Percentiles rank a stretch among this genome's conserved stretches.
Conservation (phyloP, 345 rosid genomes). For the Dimocarpus longan region DNA sequence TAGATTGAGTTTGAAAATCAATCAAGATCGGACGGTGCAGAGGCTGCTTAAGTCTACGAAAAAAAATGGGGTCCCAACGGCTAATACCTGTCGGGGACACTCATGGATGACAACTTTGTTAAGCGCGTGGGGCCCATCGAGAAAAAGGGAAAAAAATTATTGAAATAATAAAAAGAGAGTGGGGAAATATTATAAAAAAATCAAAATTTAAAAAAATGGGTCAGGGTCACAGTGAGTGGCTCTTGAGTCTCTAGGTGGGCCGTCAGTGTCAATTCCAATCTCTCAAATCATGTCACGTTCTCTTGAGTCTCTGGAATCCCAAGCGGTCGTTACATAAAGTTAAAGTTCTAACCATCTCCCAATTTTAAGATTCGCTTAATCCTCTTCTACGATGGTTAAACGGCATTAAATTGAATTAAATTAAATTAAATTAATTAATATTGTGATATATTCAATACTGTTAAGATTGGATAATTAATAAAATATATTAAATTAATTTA, state of each 20-base stretch:
- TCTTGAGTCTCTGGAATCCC: conserved; percentile 46
- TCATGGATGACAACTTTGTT: conserved; percentile 47
- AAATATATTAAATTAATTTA: no score
- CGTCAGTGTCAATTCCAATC: conserved; percentile 52
- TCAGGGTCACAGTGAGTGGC: neutral
- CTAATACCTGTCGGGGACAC: conserved; percentile 52
- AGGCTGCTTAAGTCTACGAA: conserved; percentile 12
- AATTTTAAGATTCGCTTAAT: neutral
- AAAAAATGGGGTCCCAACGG: conserved; percentile 39
- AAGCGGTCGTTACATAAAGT: conserved; percentile 40
- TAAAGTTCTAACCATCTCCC: conserved; percentile 21
- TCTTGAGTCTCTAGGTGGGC: conserved; percentile 44
- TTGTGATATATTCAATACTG: no score
- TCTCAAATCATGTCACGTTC: conserved; percentile 38
- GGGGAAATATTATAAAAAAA: conserved; percentile 18
- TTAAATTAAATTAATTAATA: no score
- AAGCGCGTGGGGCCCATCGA: conserved; percentile 47
- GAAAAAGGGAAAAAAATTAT: neutral
- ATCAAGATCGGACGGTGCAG: neutral
- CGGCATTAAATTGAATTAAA: no score
- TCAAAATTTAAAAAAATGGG: neutral
- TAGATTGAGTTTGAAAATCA: neutral
- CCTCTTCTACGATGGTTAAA: neutral
- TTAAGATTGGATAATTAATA: no score
- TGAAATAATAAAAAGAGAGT: neutral